Conservation (phyloP, 2,329 filamentous ascomycete species). For the Neurospora crassa region DNA sequence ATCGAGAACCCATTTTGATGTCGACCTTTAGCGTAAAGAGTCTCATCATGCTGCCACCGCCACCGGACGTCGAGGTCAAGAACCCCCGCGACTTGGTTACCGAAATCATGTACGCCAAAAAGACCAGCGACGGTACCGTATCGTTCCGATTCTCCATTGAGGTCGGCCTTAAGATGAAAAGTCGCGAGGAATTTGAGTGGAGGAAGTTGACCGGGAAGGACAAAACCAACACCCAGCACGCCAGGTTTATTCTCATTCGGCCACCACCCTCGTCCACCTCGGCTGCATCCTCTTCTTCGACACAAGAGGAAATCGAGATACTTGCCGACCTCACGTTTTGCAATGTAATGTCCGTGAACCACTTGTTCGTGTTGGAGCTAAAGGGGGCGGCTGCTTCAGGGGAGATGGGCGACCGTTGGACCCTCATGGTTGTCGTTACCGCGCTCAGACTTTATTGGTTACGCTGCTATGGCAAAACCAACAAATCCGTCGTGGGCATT, state of each 20-base stretch:
- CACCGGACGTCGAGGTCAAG: not conserved
- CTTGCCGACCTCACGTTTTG: constrained; percentile 4
- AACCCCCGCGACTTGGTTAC: constrained; percentile 5
- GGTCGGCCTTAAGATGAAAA: not conserved
- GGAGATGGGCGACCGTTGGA: constrained; percentile 9
- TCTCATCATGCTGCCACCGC: constrained; percentile 5
- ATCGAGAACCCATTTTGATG: not conserved
- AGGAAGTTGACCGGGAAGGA: not conserved
- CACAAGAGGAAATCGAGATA: not conserved
- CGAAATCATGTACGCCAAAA: constrained; percentile 4
- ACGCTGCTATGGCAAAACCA: constrained; percentile 5
- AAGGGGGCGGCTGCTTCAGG: constrained; percentile 4
- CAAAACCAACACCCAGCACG: not conserved
- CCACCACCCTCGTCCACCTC: not conserved
- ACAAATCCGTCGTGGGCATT: not conserved
- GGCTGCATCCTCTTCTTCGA: not conserved
- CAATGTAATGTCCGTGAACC: not conserved
- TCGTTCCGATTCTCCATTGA: constrained; percentile 7
- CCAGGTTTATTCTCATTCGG: not conserved
- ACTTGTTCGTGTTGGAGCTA: constrained; percentile 5
- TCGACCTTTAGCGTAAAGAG: constrained; percentile 1
- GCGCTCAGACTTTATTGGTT: constrained; percentile 5
- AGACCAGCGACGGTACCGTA: constrained; percentile 2
- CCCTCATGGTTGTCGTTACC: constrained; percentile 5
- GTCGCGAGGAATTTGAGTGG: constrained; percentile 7